Evolutionary conservation across 2,329 filamentous ascomycete genomes (phyloP).

Genomic region (Colletotrichum tanaceti): DNA sequence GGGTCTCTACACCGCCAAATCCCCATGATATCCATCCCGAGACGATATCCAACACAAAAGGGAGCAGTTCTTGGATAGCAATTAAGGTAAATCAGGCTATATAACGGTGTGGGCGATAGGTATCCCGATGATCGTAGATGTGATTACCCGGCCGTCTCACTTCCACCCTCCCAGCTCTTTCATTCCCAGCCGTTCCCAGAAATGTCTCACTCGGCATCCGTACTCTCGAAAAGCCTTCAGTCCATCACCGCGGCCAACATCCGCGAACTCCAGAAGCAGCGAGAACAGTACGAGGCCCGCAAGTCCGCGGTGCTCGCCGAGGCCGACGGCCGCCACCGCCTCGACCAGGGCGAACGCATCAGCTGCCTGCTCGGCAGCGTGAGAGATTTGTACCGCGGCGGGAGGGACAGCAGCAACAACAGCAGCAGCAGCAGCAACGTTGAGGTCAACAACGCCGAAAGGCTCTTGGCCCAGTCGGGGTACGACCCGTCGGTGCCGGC

Average conservation of each 20-base stretch:
- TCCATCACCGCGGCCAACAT: constrained; percentile 59
- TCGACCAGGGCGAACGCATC: constrained; percentile 49
- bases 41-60: too few species aligned
- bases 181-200: neutral
- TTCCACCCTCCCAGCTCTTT: too few species aligned
- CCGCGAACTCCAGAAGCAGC: constrained; percentile 56
- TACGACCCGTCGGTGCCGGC: constrained; percentile 56
- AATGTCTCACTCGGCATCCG: constrained; percentile 4
- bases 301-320: constrained; percentile 49
- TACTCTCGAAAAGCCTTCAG: constrained; percentile 55
- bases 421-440: constrained; percentile 44
- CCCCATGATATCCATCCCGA: accelerated
- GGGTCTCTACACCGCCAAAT: neutral
- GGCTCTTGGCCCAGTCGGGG: constrained; percentile 54
- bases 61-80: neutral
- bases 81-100: neutral
- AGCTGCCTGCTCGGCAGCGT: constrained; percentile 42
- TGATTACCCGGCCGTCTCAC: neutral
- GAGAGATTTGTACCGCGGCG: constrained; percentile 37
- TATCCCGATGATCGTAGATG: too few species aligned
- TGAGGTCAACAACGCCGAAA: constrained; percentile 54
- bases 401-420: constrained; percentile 46
- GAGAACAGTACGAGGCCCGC: constrained; percentile 51
- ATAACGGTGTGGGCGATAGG: neutral
- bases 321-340: constrained; percentile 41